Conservation (phyloP, 768 basidiomycete species). For the Porphyrellus cyaneotinctus region DNA sequence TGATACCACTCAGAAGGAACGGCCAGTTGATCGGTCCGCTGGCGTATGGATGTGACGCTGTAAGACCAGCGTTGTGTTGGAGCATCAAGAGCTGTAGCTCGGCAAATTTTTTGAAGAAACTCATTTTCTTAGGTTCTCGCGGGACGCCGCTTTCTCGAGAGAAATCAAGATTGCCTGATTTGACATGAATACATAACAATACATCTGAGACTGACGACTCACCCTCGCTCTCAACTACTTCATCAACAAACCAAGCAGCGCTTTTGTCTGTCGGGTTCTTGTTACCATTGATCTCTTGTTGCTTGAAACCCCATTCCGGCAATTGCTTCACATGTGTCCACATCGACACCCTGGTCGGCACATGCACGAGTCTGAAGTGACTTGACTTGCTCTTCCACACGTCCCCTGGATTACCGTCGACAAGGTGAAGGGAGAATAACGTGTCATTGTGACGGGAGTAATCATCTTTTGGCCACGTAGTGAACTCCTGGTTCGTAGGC, state of each 20-base stretch:
- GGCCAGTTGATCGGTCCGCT: conserved; percentile 98
- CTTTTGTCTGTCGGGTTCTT: conserved; percentile 82
- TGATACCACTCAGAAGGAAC: conserved; percentile 92
- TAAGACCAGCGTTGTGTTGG: conserved; percentile 98
- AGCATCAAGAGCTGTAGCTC: conserved; percentile 95
- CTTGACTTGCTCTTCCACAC: conserved; percentile 93
- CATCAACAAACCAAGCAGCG: conserved; percentile 86
- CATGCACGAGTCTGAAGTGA: conserved; percentile 87
- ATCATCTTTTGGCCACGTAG: conserved; percentile 83
- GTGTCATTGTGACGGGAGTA: conserved; percentile 81
- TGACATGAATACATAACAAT: conserved; percentile 30
- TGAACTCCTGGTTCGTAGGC: conserved; percentile 99
- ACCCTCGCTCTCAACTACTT: conserved; percentile 74
- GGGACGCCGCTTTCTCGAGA: conserved; percentile 44
- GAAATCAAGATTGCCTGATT: conserved; percentile 49
- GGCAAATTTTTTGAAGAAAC: conserved; percentile 92
- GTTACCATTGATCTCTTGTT: conserved; percentile 97
- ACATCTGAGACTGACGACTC: conserved; percentile 25
- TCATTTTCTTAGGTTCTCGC: conserved; percentile 76
- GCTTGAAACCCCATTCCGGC: conserved; percentile 96
- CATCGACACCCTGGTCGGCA: conserved; percentile 85
- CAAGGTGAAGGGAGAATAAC: conserved; percentile 72
- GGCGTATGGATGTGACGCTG: conserved; percentile 96
- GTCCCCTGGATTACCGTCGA: conserved; percentile 71
- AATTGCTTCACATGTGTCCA: conserved; percentile 87